Evolutionary conservation across 768 basidiomycete genomes (phyloP).

Genomic region (Xerocomellus amylosporus): DNA sequence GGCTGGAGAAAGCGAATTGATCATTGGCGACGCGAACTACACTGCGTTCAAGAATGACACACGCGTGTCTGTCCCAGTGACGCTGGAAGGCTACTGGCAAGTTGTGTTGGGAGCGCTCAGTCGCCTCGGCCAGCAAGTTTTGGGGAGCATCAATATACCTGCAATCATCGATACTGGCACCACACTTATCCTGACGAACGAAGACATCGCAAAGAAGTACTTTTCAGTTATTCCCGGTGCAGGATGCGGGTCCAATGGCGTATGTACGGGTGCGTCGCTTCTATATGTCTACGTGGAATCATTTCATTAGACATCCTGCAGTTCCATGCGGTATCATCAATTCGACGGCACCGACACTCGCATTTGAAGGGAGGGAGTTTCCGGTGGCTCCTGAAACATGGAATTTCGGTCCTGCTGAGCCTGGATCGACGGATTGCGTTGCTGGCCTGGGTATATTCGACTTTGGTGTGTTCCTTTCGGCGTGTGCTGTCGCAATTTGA

Average conservation of each 20-base stretch:
- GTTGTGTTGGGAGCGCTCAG: constrained; percentile 25
- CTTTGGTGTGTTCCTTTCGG: constrained; percentile 4
- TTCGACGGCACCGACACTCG: constrained; percentile 25
- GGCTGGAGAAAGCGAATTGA: constrained; percentile 15
- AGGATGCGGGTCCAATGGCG: constrained; percentile 8
- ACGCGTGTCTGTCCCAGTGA: constrained; percentile 37
- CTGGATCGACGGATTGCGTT: constrained; percentile 26
- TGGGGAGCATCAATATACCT: not conserved
- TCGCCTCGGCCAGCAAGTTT: not conserved
- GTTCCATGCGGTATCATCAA: constrained; percentile 18
- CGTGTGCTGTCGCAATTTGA: not conserved
- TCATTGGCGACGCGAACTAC: constrained; percentile 37
- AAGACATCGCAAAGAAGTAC: constrained; percentile 18
- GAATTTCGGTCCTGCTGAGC: constrained; percentile 37
- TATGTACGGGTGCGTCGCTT: constrained; percentile 31
- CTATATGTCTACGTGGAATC: not conserved
- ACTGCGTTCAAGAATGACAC: constrained; percentile 46
- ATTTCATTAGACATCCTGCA: not conserved
- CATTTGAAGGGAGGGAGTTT: constrained; percentile 37
- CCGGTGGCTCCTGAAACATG: constrained; percentile 29
- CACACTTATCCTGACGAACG: constrained; percentile 21
- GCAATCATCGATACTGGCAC: constrained; percentile 37
- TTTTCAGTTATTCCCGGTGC: constrained; percentile 26
- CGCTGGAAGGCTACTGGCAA: constrained; percentile 35
- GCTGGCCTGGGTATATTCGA: constrained; percentile 25